Base-by-base conservation (phyloP, 2,329 filamentous ascomycete species). In the Ampelomyces quisqualis region DNA sequence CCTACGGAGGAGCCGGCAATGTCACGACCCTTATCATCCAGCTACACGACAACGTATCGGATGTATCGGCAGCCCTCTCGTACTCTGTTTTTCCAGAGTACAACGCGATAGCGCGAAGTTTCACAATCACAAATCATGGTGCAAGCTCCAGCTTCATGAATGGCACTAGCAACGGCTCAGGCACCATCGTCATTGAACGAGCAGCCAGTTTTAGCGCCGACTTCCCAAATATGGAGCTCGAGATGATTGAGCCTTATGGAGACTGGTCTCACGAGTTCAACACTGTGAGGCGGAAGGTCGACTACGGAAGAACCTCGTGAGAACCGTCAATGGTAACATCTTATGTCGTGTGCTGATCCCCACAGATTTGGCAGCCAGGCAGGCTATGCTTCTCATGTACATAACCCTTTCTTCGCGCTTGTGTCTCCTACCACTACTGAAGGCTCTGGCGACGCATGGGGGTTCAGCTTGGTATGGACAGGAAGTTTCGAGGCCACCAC, bases 51-150 rank as follows among this genome's bases (percentile, higher is more conserved):
- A 77, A 77, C 27, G 74, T 78, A 51, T 81, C 77, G 27, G 70
- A 75, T 11, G 71, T 85, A 3, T 75, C 73, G 0, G 81, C 79
- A 0, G 79, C 80, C 19, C 57, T 85, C 38, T 76, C 73, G 0
- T 85, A 85, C 56, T 85, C 81, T 0, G 71, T 85, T 31, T 85
- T 85, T 43, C 80, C 81, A 0, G 66, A 73, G 32, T 76, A 80
- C 49, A 79, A 84, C 53, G 79, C 81, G 9, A 72, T 85, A 31
- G 77, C 77, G 2, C 71, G 81, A 17, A 84, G 80, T 56, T 80
- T 82, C 51, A 76, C 73, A 18, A 72, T 85, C 34, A 81, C 75
- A 2, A 85, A 85, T 19, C 31, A 40, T 30, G 38, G 20, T 9
- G 32, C 31, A 11, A 31, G 17, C 11, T n/a, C n/a, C n/a, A 17